These are phyloP conservation scores for Cladosporium sp. DNA, from an alignment of 2,329 filamentous ascomycete genomes.

Conservation along the genomic window DNA sequence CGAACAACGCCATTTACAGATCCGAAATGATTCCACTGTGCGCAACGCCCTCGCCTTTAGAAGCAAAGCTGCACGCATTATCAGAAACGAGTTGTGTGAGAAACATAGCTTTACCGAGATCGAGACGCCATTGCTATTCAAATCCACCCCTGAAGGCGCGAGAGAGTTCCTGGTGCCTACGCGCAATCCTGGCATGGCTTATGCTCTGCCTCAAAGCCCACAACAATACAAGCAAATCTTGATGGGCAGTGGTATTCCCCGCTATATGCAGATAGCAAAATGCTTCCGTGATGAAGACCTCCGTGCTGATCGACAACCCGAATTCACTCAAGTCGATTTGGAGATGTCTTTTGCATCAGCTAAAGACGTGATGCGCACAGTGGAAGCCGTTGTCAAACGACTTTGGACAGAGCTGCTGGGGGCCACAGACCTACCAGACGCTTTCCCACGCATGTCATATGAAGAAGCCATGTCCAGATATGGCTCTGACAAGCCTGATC, in stretches of 20 bases:
- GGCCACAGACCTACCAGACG: conserved; percentile 37
- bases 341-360: conserved; percentile 85
- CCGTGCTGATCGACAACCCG: conserved; percentile 86
- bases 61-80: conserved; percentile 54
- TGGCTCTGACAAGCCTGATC: conserved; percentile 89
- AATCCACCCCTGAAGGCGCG: conserved; percentile 93
- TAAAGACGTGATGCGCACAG: conserved; percentile 61
- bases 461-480: conserved; percentile 72
- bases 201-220: conserved; percentile 90
- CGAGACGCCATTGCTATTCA: conserved; percentile 92
- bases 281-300: conserved; percentile 96
- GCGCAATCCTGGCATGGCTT: conserved; percentile 68
- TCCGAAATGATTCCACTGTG: conserved; percentile 68
- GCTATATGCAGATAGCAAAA: conserved; percentile 87
- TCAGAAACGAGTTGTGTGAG: conserved; percentile 50
- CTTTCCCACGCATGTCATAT: conserved; percentile 65
- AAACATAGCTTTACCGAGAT: conserved; percentile 66
- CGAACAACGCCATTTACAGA: conserved; percentile 74
- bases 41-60: conserved; percentile 68
- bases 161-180: conserved; percentile 93
- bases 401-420: conserved; percentile 52
- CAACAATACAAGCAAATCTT: conserved; percentile 98
- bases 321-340: conserved; percentile 93
- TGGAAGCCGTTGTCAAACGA: conserved; percentile 51
- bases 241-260: conserved; percentile 80